These are phyloP conservation scores for Prunus mira DNA, from an alignment of 306 rosid genomes.

Conservation along the genomic window DNA sequence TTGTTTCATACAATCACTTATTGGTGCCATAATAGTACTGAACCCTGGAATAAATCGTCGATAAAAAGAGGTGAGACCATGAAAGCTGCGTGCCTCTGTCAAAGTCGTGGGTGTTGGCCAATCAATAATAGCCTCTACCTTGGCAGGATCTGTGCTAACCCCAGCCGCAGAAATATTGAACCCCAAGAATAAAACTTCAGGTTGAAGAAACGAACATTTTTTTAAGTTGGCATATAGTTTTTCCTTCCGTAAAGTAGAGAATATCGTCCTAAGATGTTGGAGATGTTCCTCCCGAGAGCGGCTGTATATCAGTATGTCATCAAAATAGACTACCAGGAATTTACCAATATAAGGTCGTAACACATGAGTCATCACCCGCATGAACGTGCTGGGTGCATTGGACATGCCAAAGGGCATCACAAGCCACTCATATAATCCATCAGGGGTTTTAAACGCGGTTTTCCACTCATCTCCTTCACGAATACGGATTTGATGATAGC, in stretches of 20 bases:
- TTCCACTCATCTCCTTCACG: not conserved
- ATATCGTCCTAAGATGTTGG: too few relatives aligned
- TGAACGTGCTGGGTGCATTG: constrained; percentile 1
- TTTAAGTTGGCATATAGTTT: too few relatives aligned
- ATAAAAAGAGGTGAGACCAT: not conserved
- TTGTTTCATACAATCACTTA: not conserved
- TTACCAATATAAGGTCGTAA: not conserved
- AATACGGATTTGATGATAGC: not conserved
- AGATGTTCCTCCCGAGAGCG: not conserved
- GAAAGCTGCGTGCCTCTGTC: not conserved
- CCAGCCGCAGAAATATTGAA: too few relatives aligned
- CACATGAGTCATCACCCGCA: not conserved
- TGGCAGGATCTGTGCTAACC: too few relatives aligned
- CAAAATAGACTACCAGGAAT: not conserved
- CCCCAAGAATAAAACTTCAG: too few relatives aligned
- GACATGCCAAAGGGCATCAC: constrained; percentile 10
- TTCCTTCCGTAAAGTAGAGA: too few relatives aligned
- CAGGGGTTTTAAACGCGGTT: not conserved
- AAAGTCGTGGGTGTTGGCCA: not conserved
- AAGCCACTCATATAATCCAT: constrained; percentile 6
- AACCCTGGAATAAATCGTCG: not conserved
- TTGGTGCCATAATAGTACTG: not conserved
- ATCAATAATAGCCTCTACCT: too few relatives aligned
- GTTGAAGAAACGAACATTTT: too few relatives aligned
- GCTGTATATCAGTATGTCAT: not conserved